phyloP scores from a whole-genome alignment of 768 basidiomycete genomes.

The Suillus tomentosus region DNA sequence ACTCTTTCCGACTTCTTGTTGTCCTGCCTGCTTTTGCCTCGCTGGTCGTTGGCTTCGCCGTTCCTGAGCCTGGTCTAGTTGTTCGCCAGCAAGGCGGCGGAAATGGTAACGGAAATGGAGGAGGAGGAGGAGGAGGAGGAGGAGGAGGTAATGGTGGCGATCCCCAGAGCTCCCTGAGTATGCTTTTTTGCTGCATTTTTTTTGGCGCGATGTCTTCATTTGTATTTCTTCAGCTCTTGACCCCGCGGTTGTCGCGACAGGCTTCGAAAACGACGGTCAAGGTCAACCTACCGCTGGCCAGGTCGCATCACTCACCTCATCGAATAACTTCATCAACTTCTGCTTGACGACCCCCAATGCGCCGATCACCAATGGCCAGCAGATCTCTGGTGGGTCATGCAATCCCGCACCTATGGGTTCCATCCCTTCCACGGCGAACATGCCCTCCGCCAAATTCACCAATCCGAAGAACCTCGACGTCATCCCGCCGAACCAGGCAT shows the following conservation, averaged over 20 bases:
- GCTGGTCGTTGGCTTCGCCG: conserved; percentile 33
- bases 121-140: neutral
- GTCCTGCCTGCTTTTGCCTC: conserved; percentile 40
- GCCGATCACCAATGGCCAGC: conserved; percentile 57
- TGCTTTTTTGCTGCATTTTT: conserved; percentile 14
- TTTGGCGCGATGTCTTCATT: conserved; percentile 9
- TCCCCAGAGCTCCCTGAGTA: conserved; percentile 44
- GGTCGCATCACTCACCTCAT: conserved; percentile 52
- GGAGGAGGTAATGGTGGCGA: conserved; percentile 23
- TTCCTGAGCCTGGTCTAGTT: conserved; percentile 22
- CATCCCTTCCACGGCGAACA: conserved; percentile 48
- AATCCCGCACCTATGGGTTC: conserved; percentile 60
- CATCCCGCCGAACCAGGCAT: conserved; percentile 46
- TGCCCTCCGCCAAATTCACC: conserved; percentile 52
- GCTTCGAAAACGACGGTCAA: conserved; percentile 54
- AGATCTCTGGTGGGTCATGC: conserved; percentile 54
- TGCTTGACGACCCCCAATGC: conserved; percentile 46
- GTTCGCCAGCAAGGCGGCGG: conserved; percentile 23
- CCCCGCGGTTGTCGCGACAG: conserved; percentile 48
- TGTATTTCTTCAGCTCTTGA: conserved; percentile 45
- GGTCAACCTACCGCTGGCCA: conserved; percentile 46
- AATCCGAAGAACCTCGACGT: conserved; percentile 43
- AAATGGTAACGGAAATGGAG: conserved; percentile 21
- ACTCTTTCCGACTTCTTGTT: conserved; percentile 42
- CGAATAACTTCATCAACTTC: conserved; percentile 66